phyloP scores from a whole-genome alignment of 129 eudicot genomes.

The Scalesia atractyloides region DNA sequence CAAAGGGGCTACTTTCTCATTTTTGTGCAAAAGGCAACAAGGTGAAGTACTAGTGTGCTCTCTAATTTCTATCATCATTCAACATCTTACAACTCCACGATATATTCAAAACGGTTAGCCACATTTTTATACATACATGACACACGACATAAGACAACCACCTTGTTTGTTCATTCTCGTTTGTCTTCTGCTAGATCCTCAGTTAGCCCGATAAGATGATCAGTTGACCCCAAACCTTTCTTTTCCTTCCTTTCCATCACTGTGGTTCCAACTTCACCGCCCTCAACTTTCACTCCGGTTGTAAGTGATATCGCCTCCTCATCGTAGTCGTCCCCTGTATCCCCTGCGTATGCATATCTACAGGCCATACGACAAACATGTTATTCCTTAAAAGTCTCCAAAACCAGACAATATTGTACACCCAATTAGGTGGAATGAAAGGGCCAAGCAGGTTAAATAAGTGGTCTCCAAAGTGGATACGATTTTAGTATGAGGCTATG shows the following conservation, averaged over 20 bases:
- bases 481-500: background rate
- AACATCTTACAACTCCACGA: conserved; percentile 11
- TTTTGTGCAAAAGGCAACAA: conserved; percentile 1
- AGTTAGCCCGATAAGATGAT: conserved; percentile 45
- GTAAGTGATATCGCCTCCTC: conserved; percentile 76
- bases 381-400: background rate
- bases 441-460: background rate
- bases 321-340: conserved; percentile 60
- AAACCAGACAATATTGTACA: background rate
- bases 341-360: conserved; percentile 71
- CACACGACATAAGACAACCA: background rate
- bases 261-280: conserved; percentile 41
- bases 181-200: conserved; percentile 74
- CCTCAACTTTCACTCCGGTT: conserved; percentile 52
- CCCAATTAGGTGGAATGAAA: background rate
- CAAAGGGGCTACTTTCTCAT: background rate
- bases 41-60: conserved; percentile 13
- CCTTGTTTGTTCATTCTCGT: conserved; percentile 45
- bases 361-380: conserved; percentile 17
- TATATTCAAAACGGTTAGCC: conserved; percentile 10
- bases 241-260: conserved; percentile 60
- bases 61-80: conserved; percentile 25
- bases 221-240: conserved; percentile 47
- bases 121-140: conserved; percentile 42
- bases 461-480: background rate